Base-by-base conservation (phyloP, 306 rosid species). In the Trifolium subterraneum region DNA sequence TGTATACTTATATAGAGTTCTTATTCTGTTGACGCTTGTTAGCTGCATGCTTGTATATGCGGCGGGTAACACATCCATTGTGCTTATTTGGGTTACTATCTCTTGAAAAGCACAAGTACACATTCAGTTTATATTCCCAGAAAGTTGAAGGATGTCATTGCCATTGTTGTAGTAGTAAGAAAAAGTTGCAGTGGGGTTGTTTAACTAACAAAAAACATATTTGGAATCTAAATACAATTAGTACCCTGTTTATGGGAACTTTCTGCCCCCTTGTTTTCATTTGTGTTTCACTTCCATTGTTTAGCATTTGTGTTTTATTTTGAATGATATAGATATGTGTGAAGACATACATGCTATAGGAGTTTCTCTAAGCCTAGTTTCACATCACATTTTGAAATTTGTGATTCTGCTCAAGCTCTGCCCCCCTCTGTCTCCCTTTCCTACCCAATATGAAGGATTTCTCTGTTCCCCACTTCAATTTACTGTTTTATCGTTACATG, bases 281-380 rank as follows among this genome's bases (percentile, higher is more conserved):
- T 47, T 31, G 7, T 42, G 50, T 64, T 44, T 55, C 55, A 15
- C 38, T 56, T 66, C 36, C 19, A 8, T 42, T 72, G 15, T 77
- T 41, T 66, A 11, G 10, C 6, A 3, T 13, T 36, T 22, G 5
- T 42, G 50, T 64, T 33, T 55, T 45, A 20, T 48, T 66, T 66
- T 14, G 16, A 72, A 62, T 48, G 22, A 25, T 61, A 50, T 29
- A 33, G 42, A 60, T 79, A 14, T 13, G 20, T 41, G 50, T 18
- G 73, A 75, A 75, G 39, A 56, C 25, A 14, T 33, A 7, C 61
- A 27, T 44, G 70, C 70, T 14, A 11, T 47, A 48, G 55, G 44
- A 64, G 60, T 71, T 64, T 64, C 50, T 55, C 39, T 6, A 16
- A 64, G 65, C 7, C 20, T 70, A 54, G 80, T 35, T 64, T 55